A percentile compares a stretch with the other conserved stretches of the same genome.
Evolutionary conservation across 169 alveolate species (phyloP).

Genomic region (Ophryocystis elektroscirrha): DNA sequence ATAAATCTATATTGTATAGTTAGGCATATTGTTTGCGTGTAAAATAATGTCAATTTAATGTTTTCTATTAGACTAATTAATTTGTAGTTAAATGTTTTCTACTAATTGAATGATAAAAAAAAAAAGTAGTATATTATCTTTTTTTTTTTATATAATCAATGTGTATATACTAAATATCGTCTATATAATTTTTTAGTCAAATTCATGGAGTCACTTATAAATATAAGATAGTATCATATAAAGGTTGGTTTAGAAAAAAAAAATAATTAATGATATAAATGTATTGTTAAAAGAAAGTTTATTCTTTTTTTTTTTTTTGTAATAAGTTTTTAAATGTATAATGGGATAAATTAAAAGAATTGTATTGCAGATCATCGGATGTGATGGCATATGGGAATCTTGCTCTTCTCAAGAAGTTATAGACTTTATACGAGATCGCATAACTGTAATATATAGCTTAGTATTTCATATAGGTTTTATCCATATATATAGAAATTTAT

Average conservation of each 20-base stretch:
- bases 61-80: no score
- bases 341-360: neutral
- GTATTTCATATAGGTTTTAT: no score
- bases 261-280: neutral
- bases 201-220: neutral
- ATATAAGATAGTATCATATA: neutral
- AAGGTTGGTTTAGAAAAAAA: neutral
- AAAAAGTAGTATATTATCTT: no score
- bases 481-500: neutral
- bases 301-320: neutral
- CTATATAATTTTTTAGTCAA: no score
- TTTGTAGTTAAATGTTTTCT: no score
- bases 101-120: no score
- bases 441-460: slow-evolving; percentile 6
- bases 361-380: slow-evolving; percentile 13
- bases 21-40: no score
- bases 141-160: no score
- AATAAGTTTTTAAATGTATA: neutral
- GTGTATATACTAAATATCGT: no score
- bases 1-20: no score
- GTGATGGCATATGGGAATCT: slow-evolving; percentile 26
- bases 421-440: slow-evolving; percentile 12
- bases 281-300: neutral
- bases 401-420: slow-evolving; percentile 17
- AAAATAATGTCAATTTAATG: no score